These are phyloP conservation scores for Petrea volubilis DNA, from an alignment of 257 asterid species.

Conservation along the genomic window DNA sequence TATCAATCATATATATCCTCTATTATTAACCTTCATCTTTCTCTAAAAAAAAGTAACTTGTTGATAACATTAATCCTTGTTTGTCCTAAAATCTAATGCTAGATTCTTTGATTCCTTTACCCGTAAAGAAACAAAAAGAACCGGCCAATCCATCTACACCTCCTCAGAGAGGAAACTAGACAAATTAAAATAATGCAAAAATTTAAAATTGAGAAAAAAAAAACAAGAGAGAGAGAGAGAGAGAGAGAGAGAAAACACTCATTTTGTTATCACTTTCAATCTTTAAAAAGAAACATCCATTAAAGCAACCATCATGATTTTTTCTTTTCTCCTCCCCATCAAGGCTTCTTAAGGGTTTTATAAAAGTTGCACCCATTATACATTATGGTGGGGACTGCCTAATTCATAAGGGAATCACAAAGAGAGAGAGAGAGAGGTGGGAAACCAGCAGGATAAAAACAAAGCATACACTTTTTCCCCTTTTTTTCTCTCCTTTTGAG, in stretches of 20 bases:
- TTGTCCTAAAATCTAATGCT: constrained; percentile 76
- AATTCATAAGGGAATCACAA: constrained; percentile 53
- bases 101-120: constrained; percentile 91
- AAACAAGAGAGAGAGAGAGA: too few relatives aligned
- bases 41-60: constrained; percentile 27
- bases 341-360: constrained; percentile 42
- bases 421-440: constrained; percentile 21
- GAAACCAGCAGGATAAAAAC: constrained; percentile 65
- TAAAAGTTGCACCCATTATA: constrained; percentile 62
- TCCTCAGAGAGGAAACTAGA: constrained; percentile 33
- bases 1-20: constrained; percentile 25
- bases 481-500: constrained; percentile 80
- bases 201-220: background rate
- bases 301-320: constrained; percentile 41
- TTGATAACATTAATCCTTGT: constrained; percentile 50
- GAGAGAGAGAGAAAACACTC: too few relatives aligned
- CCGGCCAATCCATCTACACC: constrained; percentile 64
- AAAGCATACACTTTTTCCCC: constrained; percentile 60
- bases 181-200: constrained; percentile 18
- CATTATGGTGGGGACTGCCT: constrained; percentile 71
- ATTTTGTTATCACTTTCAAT: constrained; percentile 50
- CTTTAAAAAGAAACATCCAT: constrained; percentile 47
- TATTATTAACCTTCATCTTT: constrained; percentile 32
- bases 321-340: constrained; percentile 32
- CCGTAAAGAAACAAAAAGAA: constrained; percentile 76